Conservation (phyloP, 495 filamentous ascomycete species). For the Penicillium desertorum region DNA sequence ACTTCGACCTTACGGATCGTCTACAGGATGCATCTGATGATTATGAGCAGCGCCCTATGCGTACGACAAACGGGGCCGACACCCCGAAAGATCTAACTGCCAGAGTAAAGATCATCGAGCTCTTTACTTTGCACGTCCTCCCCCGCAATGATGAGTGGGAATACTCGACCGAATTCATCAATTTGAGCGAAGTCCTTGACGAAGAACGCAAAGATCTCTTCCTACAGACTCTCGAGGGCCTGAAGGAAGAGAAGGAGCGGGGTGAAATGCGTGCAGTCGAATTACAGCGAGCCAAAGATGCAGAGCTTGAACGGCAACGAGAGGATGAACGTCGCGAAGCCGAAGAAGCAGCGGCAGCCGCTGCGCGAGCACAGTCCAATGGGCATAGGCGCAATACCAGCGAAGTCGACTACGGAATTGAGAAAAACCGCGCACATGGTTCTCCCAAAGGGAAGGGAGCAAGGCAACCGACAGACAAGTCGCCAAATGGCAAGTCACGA, state of each 20-base stretch:
- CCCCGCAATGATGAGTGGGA: conserved; percentile 92
- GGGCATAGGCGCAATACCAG: conserved; percentile 51
- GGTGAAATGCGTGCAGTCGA: conserved; percentile 69
- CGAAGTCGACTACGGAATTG: conserved; percentile 57
- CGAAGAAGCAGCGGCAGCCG: conserved; percentile 52
- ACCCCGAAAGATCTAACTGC: conserved; percentile 75
- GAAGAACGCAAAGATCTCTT: conserved; percentile 89
- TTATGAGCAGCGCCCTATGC: conserved; percentile 30
- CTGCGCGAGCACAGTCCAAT: conserved; percentile 45
- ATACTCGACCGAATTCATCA: conserved; percentile 88
- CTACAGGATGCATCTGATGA: conserved; percentile 41
- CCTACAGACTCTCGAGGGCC: conserved; percentile 61
- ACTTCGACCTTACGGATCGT: conserved; percentile 63
- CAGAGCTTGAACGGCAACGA: conserved; percentile 55
- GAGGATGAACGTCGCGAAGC: conserved; percentile 59
- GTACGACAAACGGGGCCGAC: conserved; percentile 59
- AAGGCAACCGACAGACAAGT: conserved; percentile 33
- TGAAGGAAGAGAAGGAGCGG: conserved; percentile 67
- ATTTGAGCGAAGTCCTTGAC: conserved; percentile 77
- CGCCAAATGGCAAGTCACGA: conserved; percentile 32
- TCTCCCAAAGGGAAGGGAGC: conserved; percentile 34
- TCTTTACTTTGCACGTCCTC: conserved; percentile 91
- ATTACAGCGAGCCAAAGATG: conserved; percentile 60
- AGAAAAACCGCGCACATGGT: conserved; percentile 42
- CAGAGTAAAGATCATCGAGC: conserved; percentile 83